A percentile compares a stretch with the other conserved stretches of the same genome.
phyloP scores from a whole-genome alignment of 805 yeast species.

The Wickerhamomyces bisporus region DNA sequence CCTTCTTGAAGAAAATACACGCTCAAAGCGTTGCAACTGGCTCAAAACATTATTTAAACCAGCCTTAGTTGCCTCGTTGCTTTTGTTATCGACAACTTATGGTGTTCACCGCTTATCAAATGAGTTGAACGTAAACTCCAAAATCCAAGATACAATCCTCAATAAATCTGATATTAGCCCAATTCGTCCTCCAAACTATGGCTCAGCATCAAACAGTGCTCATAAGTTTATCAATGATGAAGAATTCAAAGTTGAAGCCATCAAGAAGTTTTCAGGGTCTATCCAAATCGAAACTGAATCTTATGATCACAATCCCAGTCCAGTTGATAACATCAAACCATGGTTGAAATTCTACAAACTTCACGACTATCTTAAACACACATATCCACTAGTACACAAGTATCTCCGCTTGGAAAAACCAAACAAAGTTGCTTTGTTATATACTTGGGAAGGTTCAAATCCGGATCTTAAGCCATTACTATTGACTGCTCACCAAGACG shows the following conservation, averaged over 20 bases:
- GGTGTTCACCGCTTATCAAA: no score
- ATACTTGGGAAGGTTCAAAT: conserved; percentile 60
- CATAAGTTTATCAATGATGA: conserved; percentile 2
- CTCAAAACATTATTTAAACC: no score
- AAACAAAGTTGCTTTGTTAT: conserved; percentile 61
- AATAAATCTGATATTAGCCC: neutral
- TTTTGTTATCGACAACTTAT: no score
- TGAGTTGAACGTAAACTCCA: no score
- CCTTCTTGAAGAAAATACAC: no score
- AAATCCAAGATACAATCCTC: neutral
- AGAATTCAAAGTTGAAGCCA: conserved; percentile 27
- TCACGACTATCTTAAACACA: conserved; percentile 44
- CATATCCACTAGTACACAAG: conserved; percentile 51
- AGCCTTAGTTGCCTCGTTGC: no score
- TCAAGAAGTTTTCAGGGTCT: conserved; percentile 47
- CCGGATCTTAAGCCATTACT: conserved; percentile 54
- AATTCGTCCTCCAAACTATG: neutral
- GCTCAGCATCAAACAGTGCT: neutral
- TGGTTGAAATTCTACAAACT: conserved; percentile 31
- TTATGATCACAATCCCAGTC: conserved; percentile 38
- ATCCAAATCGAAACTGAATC: conserved; percentile 60
- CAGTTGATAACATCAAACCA: conserved; percentile 24
- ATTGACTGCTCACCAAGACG: conserved; percentile 79
- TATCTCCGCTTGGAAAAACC: conserved; percentile 46
- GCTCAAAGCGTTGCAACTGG: no score